Percentiles rank a stretch among this genome's conserved stretches.
phyloP scores from a whole-genome alignment of 495 filamentous ascomycete species.

The Daldinia bambusicola region DNA sequence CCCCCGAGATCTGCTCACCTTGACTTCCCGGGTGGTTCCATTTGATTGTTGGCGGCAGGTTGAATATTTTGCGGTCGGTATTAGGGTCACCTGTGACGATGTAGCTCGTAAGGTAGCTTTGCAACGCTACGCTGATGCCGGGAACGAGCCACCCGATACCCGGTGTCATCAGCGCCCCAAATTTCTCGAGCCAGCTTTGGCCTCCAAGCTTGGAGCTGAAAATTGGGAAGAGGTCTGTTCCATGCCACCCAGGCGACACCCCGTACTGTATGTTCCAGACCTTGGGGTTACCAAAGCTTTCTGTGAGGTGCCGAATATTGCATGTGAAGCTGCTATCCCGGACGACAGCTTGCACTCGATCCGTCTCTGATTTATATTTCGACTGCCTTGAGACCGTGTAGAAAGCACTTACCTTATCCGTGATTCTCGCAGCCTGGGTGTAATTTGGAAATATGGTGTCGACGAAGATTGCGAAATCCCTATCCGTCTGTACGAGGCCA shows the following conservation, averaged over 20 bases:
- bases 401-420: neutral
- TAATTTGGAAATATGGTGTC: neutral
- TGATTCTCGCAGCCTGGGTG: neutral
- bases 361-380: neutral
- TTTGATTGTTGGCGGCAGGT: conserved; percentile 38
- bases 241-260: neutral
- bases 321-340: neutral
- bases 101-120: conserved; percentile 55
- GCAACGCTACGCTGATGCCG: conserved; percentile 52
- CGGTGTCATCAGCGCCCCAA: conserved; percentile 47
- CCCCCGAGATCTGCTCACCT: neutral
- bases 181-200: conserved; percentile 48
- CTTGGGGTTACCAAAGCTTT: neutral
- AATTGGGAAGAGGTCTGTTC: conserved; percentile 35
- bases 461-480: neutral
- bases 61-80: conserved; percentile 46
- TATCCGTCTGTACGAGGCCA: neutral
- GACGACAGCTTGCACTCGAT: neutral
- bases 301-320: neutral
- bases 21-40: neutral
- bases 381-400: neutral
- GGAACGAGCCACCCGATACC: conserved; percentile 48
- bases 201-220: conserved; percentile 47
- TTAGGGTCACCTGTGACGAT: conserved; percentile 54
- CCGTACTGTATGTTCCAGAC: neutral